Conservation (phyloP, 2,329 filamentous ascomycete species). For the Pyrenochaeta sp. region DNA sequence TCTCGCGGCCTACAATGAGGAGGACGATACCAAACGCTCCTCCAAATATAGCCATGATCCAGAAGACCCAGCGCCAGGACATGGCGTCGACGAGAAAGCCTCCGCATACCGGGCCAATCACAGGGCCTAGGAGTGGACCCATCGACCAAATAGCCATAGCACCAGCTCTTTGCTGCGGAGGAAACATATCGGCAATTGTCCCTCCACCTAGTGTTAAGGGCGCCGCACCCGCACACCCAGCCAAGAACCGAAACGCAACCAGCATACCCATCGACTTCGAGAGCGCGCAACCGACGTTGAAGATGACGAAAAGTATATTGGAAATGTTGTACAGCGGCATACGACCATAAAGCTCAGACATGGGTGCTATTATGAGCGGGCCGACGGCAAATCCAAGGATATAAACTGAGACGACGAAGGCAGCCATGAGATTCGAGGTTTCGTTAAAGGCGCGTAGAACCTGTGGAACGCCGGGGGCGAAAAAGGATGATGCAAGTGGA, state of each 20-base stretch:
- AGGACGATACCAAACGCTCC: conserved; percentile 50
- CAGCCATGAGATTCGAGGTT: conserved; percentile 40
- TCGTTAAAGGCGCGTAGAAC: conserved; percentile 46
- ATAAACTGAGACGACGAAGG: conserved; percentile 51
- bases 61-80: conserved; percentile 51
- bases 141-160: conserved; percentile 50
- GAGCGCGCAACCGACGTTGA: conserved; percentile 56
- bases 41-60: conserved; percentile 39
- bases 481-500: conserved; percentile 50
- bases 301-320: conserved; percentile 61
- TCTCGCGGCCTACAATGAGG: conserved; percentile 55
- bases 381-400: conserved; percentile 51
- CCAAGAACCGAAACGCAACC: conserved; percentile 49
- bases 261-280: conserved; percentile 48
- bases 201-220: conserved; percentile 48
- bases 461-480: conserved; percentile 69
- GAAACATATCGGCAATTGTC: conserved; percentile 49
- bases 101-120: conserved; percentile 44
- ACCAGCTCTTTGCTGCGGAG: conserved; percentile 41
- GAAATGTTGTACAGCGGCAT: conserved; percentile 42
- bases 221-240: conserved; percentile 44
- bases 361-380: conserved; percentile 48
- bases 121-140: conserved; percentile 49
- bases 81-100: conserved; percentile 45
- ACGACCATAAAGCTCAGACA: conserved; percentile 49